Base-by-base conservation (phyloP, 352 stramenopile genomes). In the Elongisporangium senticosum region DNA sequence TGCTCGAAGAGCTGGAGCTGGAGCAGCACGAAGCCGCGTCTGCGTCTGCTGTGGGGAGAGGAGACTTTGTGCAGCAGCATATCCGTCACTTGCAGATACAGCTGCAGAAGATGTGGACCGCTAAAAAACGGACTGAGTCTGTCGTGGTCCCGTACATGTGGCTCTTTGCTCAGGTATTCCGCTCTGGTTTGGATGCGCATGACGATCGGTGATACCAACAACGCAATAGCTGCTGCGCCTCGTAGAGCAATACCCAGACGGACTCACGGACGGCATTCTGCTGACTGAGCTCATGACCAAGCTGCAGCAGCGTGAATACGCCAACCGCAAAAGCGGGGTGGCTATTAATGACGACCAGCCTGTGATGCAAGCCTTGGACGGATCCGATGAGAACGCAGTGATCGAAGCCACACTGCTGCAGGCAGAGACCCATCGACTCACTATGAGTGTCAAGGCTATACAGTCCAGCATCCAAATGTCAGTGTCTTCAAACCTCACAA, bases 171-270 rank as follows among this genome's bases (percentile, higher is more conserved):
- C 78, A 78, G 68, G 73, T 79, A 49, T 17, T 33, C 19, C 2
- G 15, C 17, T 24, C 8, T 5, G 6, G 19, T 11, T 26, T 57
- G 22, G 20, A 48, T 28, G 33, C 51, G 54, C 37, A 21, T 7
- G 28, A 23, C 17, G 5, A 51, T 19, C 23, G 20, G 26, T 49
- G 65, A 37, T 51, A 20, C 55, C 49, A 53, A n/a, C 13, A n/a
- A 10, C 28, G 4, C 23, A 28, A 56, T 50, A 86, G 62, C 56
- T 86, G 3, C 52, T 92, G 52, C 69, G 67, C 0, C 53, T 92
- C 11, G 56, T 87, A 15, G 74, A 83, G 53, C 76, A 79, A 55
- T 90, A 90, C 59, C 83, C 83, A 1, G 77, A 86, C 61, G 83
- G 83, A 17, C 53, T 92, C 5, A 90, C 83, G 0, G 72, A 87